Evolutionary conservation across 176 grass and related monocot genomes (phyloP).

Genomic region (Pontederia crassipes): DNA sequence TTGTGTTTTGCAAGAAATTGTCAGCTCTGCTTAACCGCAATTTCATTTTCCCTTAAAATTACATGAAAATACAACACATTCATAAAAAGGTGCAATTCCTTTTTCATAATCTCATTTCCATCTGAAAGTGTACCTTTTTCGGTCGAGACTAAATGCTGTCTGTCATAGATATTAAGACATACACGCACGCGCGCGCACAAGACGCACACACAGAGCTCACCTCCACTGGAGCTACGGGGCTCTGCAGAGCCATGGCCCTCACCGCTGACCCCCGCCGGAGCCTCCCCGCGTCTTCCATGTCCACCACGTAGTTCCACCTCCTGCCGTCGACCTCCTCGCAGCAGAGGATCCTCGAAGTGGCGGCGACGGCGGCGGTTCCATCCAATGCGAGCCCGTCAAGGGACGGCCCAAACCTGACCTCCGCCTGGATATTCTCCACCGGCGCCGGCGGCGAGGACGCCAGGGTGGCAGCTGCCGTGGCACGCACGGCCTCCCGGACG

Average conservation of each 20-base stretch:
- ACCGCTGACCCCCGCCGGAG: conserved; percentile 27
- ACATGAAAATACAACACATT: too few species aligned
- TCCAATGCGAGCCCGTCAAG: conserved; percentile 14
- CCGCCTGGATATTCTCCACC: conserved; percentile 1
- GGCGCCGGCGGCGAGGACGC: conserved; percentile 6
- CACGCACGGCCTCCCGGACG: conserved; percentile 49
- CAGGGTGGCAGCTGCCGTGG: conserved; percentile 22
- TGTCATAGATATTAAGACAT: too few species aligned
- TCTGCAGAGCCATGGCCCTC: conserved; percentile 58
- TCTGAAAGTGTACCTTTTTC: too few species aligned
- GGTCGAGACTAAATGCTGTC: too few species aligned
- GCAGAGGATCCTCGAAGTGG: conserved; percentile 51
- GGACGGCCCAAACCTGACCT: conserved; percentile 27
- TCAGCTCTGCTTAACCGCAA: too few species aligned
- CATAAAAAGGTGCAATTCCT: too few species aligned
- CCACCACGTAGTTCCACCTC: conserved; percentile 76
- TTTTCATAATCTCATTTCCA: too few species aligned
- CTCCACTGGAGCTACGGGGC: conserved; percentile 67
- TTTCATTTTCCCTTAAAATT: too few species aligned
- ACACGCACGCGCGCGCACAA: too few species aligned
- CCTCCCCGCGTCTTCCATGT: conserved; percentile 14
- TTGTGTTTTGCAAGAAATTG: too few species aligned
- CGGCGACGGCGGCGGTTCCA: not conserved
- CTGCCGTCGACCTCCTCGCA: conserved; percentile 89
- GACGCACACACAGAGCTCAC: conserved; percentile 21